Evolutionary conservation across 257 asterid genomes (phyloP), one percentile per base, ranked within the genome.

Genomic region (Nicotiana sylvestris): DNA sequence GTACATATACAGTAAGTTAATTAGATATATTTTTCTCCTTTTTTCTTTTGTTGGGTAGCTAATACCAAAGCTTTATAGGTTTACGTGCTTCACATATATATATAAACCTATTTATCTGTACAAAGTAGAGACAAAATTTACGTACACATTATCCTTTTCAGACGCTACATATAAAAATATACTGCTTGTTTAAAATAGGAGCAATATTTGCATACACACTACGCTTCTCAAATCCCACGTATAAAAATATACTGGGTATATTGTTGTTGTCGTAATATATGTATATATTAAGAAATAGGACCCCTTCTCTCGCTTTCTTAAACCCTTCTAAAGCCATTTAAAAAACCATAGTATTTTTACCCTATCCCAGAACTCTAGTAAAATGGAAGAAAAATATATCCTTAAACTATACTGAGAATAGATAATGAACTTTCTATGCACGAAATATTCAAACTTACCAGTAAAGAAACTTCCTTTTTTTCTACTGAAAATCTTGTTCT

Each of bases 381-480:
- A 43, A 72, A 72, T 39, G 4, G 21, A 21, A 25, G 12, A 70
- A 4, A 9, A 39, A 37, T 10, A 1, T 21, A 21, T 21, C 29
- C 10, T 61, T 61, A 9, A 61, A 61, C 17, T 61, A 5, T 21
- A 25, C 16, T 61, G 16, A 2, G 13, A 4, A 43, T 72, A 72
- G 18, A 46, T 39, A 70, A 12, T 72, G 21, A 72, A 72, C 21
- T 46, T 72, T 72, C 10, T 46, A 72, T 43, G 7, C 6, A 25
- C 46, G 39, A 74, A 49, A 74, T 39, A 51, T 51, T 74, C 62
- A 25, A 62, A 74, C 80, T 74, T 74, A 74, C 62, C 62, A 74
- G 80, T 49, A 72, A 46, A 72, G 60, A 46, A 72, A 56, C 60
- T 46, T 51, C 46, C 79, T 25, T 43, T 70, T 70, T 69, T 53